Evolutionary conservation across 78 protist genomes (phyloP).

Genomic region (Trichosphaerium sp.): DNA sequence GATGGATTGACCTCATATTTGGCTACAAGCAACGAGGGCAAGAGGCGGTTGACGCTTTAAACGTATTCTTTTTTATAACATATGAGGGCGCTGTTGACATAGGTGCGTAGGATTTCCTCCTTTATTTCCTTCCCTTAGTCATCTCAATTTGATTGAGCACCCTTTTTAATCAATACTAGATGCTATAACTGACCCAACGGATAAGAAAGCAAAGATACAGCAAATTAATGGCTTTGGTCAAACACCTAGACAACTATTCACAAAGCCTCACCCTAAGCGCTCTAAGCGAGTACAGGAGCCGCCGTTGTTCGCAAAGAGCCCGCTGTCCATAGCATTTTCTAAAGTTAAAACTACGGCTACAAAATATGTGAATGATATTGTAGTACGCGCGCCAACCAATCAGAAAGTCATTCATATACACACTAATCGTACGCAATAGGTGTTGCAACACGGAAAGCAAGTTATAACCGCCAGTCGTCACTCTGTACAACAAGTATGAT

Average conservation of each 20-base stretch:
- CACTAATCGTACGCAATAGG: constrained; percentile 25
- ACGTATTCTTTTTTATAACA: constrained; percentile 83
- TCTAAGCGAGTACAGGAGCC: background rate
- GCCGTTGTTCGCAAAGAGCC: constrained; percentile 38
- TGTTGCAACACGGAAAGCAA: constrained; percentile 16
- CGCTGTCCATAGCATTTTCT: constrained; percentile 18
- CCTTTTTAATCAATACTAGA: background rate
- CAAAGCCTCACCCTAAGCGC: constrained; percentile 48
- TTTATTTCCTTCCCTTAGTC: background rate
- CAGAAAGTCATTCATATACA: background rate
- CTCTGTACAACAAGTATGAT: no score
- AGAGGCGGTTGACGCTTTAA: constrained; percentile 49
- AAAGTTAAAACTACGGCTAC: no score
- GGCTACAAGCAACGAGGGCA: constrained; percentile 87
- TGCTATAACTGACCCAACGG: constrained; percentile 51
- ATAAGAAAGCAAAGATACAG: constrained; percentile 40
- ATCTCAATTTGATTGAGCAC: background rate
- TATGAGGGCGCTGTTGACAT: constrained; percentile 85
- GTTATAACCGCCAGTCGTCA: constrained; percentile 11
- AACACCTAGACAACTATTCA: constrained; percentile 89
- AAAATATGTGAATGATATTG: constrained; percentile 43
- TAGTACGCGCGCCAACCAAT: constrained; percentile 26
- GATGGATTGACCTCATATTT: constrained; percentile 95
- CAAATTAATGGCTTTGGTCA: constrained; percentile 95
- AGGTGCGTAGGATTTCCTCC: constrained; percentile 11